These are phyloP conservation scores for Trifolium fragiferum DNA, from an alignment of 306 rosid species.

Conservation along the genomic window DNA sequence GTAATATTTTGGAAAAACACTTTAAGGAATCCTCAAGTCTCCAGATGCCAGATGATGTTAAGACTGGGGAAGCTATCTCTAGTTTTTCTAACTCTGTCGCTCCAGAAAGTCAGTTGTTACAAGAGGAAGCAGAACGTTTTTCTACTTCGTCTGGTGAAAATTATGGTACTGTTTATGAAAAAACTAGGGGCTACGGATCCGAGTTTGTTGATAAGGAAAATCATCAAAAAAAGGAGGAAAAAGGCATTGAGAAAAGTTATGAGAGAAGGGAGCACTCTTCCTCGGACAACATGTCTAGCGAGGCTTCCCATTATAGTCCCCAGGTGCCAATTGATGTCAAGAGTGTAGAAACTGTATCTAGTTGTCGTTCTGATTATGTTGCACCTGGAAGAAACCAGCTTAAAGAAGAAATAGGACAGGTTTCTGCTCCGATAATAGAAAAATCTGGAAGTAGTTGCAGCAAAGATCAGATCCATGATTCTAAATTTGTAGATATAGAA, in stretches of 20 bases:
- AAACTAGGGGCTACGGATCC: constrained; percentile 13
- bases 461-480: constrained; percentile 39
- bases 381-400: constrained; percentile 32
- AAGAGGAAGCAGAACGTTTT: constrained; percentile 32
- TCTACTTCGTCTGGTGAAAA: constrained; percentile 32
- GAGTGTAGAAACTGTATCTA: constrained; percentile 34
- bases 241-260: constrained; percentile 38
- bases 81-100: constrained; percentile 45
- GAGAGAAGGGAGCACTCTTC: constrained; percentile 37
- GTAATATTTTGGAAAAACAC: constrained; percentile 16
- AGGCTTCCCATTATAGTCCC: constrained; percentile 33
- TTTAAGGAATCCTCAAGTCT: constrained; percentile 23
- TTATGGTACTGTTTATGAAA: constrained; percentile 3
- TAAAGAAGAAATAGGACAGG: constrained; percentile 42
- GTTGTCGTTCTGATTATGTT: constrained; percentile 43
- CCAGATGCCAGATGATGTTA: constrained; percentile 34
- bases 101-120: constrained; percentile 28
- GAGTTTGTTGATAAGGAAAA: constrained; percentile 36
- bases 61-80: constrained; percentile 40
- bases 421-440: constrained; percentile 42
- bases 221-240: constrained; percentile 29
- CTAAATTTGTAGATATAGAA: constrained; percentile 40
- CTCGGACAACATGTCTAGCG: constrained; percentile 37
- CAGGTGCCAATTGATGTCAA: constrained; percentile 40
- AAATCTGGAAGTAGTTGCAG: constrained; percentile 39